A percentile compares a stretch with the other conserved stretches of the same genome.
These are phyloP conservation scores for Delphinella strobiligena DNA, from an alignment of 2,329 filamentous ascomycete genomes.

Conservation along the genomic window DNA sequence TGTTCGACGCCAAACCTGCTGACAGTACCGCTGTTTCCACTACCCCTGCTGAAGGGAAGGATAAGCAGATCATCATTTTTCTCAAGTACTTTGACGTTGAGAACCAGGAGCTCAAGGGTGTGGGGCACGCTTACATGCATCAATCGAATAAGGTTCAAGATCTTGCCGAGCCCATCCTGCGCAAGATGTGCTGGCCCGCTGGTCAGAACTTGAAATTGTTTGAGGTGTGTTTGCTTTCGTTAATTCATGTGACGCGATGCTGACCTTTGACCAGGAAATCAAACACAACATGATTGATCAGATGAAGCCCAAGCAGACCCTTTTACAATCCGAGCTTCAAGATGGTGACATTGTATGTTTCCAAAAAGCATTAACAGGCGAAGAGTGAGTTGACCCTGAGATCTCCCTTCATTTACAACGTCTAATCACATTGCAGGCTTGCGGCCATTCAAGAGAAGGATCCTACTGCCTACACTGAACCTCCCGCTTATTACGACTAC, in stretches of 20 bases:
- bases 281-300: constrained; percentile 95
- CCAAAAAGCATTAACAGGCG: constrained; percentile 51
- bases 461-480: constrained; percentile 44
- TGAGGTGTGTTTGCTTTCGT: constrained; percentile 42
- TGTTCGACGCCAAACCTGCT: constrained; percentile 56
- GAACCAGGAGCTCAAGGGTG: constrained; percentile 60
- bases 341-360: constrained; percentile 97
- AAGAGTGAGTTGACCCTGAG: constrained; percentile 21
- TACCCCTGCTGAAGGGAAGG: constrained; percentile 19
- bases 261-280: constrained; percentile 85
- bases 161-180: constrained; percentile 61
- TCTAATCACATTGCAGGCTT: constrained; percentile 4
- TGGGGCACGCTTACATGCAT: constrained; percentile 76
- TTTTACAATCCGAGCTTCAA: constrained; percentile 86
- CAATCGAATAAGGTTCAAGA: constrained; percentile 83
- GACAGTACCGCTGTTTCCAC: constrained; percentile 28
- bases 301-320: constrained; percentile 80
- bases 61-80: constrained; percentile 65
- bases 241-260: constrained; percentile 13
- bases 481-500: constrained; percentile 85
- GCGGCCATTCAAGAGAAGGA: constrained; percentile 9
- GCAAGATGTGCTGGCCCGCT: constrained; percentile 76
- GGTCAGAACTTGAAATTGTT: constrained; percentile 63
- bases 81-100: constrained; percentile 83
- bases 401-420: constrained; percentile 7